A percentile compares a stretch with the other conserved stretches of the same genome.
Evolutionary conservation across 2,329 filamentous ascomycete species (phyloP).

Genomic region (Hypocrella siamensis): DNA sequence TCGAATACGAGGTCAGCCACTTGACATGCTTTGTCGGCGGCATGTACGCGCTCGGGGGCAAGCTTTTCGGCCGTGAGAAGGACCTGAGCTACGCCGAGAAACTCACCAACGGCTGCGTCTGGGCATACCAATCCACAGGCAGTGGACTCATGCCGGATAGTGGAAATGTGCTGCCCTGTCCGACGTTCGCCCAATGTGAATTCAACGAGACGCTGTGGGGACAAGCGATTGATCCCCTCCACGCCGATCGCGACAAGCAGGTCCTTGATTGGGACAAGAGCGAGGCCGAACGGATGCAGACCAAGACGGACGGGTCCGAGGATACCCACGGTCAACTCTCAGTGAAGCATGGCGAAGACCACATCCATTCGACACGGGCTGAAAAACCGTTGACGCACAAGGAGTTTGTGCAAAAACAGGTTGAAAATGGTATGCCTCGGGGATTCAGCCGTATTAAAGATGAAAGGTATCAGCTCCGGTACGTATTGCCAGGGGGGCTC

Average conservation of each 20-base stretch:
- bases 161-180: slow-evolving; percentile 29
- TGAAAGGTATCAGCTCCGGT: slow-evolving; percentile 46
- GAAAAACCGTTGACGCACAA: slow-evolving; percentile 32
- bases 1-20: slow-evolving; percentile 46
- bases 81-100: slow-evolving; percentile 30
- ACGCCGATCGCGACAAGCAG: slow-evolving; percentile 24
- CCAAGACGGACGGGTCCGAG: slow-evolving; percentile 7
- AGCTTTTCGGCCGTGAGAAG: slow-evolving; percentile 30
- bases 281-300: slow-evolving; percentile 17
- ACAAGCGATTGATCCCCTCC: slow-evolving; percentile 29
- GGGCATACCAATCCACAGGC: slow-evolving; percentile 36
- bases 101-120: slow-evolving; percentile 38
- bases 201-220: slow-evolving; percentile 36
- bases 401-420: slow-evolving; percentile 32
- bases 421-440: slow-evolving; percentile 30
- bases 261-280: slow-evolving; percentile 28
- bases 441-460: slow-evolving; percentile 32
- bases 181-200: slow-evolving; percentile 26
- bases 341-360: too few relatives aligned
- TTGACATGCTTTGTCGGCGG: slow-evolving; percentile 53
- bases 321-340: too few relatives aligned
- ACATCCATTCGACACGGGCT: background rate
- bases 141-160: slow-evolving; percentile 49
- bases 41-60: slow-evolving; percentile 46
- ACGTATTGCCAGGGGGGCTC: too few relatives aligned